These are phyloP conservation scores for Afroboletus lepidellus DNA, from an alignment of 1,284 basidiomycete genomes.

Conservation along the genomic window DNA sequence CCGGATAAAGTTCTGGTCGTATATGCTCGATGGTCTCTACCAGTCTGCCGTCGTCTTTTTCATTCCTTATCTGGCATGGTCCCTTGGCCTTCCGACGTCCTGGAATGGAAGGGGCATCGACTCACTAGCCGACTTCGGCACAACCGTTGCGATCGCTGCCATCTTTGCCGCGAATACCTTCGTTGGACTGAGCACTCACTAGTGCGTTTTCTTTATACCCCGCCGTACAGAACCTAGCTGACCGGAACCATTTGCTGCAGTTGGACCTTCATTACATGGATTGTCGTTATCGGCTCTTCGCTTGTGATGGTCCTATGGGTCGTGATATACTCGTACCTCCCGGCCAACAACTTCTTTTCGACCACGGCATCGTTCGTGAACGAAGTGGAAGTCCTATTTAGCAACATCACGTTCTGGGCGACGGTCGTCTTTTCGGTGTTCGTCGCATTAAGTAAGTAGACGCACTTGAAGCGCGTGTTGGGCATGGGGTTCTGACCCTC, in stretches of 20 bases:
- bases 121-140: constrained; percentile 87
- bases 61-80: constrained; percentile 83
- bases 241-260: constrained; percentile 37
- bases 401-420: constrained; percentile 81
- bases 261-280: constrained; percentile 87
- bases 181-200: constrained; percentile 85
- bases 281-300: constrained; percentile 77
- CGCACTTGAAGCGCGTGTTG: neutral
- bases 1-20: constrained; percentile 87
- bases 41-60: constrained; percentile 91
- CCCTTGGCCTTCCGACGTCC: constrained; percentile 57
- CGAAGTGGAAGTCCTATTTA: constrained; percentile 74
- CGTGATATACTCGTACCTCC: constrained; percentile 79
- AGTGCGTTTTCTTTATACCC: constrained; percentile 52
- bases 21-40: constrained; percentile 93
- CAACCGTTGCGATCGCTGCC: constrained; percentile 83
- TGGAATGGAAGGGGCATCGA: constrained; percentile 77
- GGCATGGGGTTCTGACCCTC: constrained; percentile 16
- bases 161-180: constrained; percentile 87
- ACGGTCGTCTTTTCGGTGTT: constrained; percentile 67
- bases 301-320: constrained; percentile 84
- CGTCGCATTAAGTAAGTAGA: constrained; percentile 66
- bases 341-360: constrained; percentile 32
- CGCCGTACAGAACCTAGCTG: neutral
- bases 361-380: constrained; percentile 66